A percentile compares a stretch with the other conserved stretches of the same genome.
Evolutionary conservation across 192 early-diverging fungal genomes (phyloP).

Genomic region (Gaertneriomyces semiglobifer): DNA sequence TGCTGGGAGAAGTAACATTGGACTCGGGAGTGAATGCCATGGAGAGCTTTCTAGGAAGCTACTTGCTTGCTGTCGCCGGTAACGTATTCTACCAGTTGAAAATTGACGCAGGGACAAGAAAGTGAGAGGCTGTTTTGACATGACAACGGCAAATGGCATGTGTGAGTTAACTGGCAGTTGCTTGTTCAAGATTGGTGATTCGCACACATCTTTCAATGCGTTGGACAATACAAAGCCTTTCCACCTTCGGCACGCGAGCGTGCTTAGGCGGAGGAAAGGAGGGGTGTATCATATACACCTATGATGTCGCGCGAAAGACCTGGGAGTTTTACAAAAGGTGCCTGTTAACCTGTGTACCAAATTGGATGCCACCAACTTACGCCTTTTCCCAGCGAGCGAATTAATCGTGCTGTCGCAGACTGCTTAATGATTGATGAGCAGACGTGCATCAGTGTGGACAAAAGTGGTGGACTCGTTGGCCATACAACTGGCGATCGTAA

Average conservation of each 20-base stretch:
- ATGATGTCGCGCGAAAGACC: constrained; percentile 30
- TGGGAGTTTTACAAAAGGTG: constrained; percentile 45
- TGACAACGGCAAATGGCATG: background rate
- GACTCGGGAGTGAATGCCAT: constrained; percentile 34
- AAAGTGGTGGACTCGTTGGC: constrained; percentile 28
- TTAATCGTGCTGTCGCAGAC: constrained; percentile 8
- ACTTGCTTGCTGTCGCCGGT: constrained; percentile 41
- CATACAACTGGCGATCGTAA: background rate
- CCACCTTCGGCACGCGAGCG: constrained; percentile 27
- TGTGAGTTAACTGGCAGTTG: background rate
- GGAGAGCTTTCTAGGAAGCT: constrained; percentile 24
- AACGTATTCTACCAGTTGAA: constrained; percentile 43
- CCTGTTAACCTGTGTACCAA: background rate
- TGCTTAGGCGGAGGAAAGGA: constrained; percentile 35
- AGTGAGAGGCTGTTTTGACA: constrained; percentile 29
- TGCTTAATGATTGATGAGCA: constrained; percentile 24
- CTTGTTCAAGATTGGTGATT: constrained; percentile 36
- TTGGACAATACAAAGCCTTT: constrained; percentile 43
- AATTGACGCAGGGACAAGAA: constrained; percentile 43
- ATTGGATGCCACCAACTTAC: background rate
- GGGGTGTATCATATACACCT: constrained; percentile 36
- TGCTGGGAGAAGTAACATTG: constrained; percentile 37
- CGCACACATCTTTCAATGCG: constrained; percentile 29
- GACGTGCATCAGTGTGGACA: constrained; percentile 22
- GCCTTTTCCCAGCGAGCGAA: constrained; percentile 19